Base-by-base conservation (phyloP, 2,329 filamentous ascomycete species). In the Pseudopyrenochaeta lycopersici region DNA sequence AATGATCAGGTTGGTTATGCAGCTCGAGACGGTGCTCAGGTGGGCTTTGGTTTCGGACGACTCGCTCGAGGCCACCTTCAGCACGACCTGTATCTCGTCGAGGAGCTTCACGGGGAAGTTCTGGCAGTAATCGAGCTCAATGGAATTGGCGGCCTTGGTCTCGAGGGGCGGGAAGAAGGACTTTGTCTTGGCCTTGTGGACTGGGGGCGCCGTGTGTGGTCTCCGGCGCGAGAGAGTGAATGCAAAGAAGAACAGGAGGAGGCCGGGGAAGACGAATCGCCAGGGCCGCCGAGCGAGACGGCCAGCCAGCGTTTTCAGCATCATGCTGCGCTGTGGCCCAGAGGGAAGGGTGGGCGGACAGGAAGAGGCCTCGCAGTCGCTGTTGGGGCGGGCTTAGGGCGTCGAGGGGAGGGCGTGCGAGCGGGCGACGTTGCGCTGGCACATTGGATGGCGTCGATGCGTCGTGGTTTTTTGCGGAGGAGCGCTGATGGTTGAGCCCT, bases 1-100 rank as follows among this genome's bases (percentile, higher is more conserved):
- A 57, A 88, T 80, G 38, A 83, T 76, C 42, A 82, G 80, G 66
- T 86, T 77, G 17, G 80, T 78, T 54, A 84, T 81, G 67, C 80
- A 85, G 17, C 81, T 80, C 40, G 84, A 84, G 30, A 83, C 80
- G 58, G 80, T 84, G 36, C 77, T 69, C 40, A 86, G 72, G 47
- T 85, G 82, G 3, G 81, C 77, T 23, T 79, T 73, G 46, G 77
- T 76, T 36, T 77, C 71, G 6, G 70, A 63, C 10, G 48, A 48
- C 46, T 83, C 81, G 51, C 76, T 77, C 47, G 79, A 77, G 43
- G 82, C 81, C 40, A 80, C 81, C 64, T 82, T 83, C 38, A 85
- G 67, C 4, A 82, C 76, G 1, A 81, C 73, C 62, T 81, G 79
- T 31, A 81, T 68, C 40, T 76, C 71, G 7, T 71, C 65, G n/a